Conservation (phyloP, 1,284 basidiomycete genomes). For the Austroboletus niveus region DNA sequence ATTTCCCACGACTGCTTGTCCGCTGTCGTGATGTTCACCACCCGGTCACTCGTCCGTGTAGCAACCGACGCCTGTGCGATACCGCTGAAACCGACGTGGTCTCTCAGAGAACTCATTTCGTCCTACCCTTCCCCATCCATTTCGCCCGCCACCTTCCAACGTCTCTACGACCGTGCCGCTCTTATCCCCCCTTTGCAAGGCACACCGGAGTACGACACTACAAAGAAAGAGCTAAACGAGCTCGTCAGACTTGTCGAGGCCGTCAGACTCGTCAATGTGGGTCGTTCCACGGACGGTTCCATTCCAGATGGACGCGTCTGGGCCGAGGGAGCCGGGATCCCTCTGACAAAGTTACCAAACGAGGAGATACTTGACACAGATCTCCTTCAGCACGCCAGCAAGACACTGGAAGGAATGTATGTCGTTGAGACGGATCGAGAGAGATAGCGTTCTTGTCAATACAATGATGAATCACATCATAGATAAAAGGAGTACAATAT, state of each 20-base stretch:
- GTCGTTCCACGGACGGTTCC: conserved; percentile 16
- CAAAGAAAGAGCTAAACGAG: conserved; percentile 62
- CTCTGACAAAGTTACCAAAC: conserved; percentile 23
- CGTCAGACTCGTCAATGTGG: conserved; percentile 60
- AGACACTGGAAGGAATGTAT: conserved; percentile 44
- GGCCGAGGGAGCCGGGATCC: conserved; percentile 39
- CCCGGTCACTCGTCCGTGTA: conserved; percentile 5
- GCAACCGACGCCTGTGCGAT: conserved; percentile 58
- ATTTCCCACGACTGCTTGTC: conserved; percentile 23
- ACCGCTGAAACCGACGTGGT: conserved; percentile 69
- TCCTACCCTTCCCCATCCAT: conserved; percentile 70
- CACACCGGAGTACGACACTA: conserved; percentile 45
- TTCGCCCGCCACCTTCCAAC: conserved; percentile 51
- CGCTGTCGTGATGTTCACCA: conserved; percentile 4
- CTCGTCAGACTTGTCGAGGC: conserved; percentile 75
- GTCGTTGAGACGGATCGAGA: conserved; percentile 44
- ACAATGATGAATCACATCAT: background rate
- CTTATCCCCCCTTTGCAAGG: conserved; percentile 59
- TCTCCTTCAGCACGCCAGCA: conserved; percentile 51
- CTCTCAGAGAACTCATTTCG: conserved; percentile 66
- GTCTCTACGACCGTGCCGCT: conserved; percentile 68
- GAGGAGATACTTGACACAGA: conserved; percentile 37
- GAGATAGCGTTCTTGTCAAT: conserved; percentile 26
- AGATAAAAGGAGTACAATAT: too few relatives aligned
- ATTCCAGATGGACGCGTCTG: conserved; percentile 48